Base-by-base conservation (phyloP, 2,329 filamentous ascomycete species). In the Talaromyces sp. region DNA sequence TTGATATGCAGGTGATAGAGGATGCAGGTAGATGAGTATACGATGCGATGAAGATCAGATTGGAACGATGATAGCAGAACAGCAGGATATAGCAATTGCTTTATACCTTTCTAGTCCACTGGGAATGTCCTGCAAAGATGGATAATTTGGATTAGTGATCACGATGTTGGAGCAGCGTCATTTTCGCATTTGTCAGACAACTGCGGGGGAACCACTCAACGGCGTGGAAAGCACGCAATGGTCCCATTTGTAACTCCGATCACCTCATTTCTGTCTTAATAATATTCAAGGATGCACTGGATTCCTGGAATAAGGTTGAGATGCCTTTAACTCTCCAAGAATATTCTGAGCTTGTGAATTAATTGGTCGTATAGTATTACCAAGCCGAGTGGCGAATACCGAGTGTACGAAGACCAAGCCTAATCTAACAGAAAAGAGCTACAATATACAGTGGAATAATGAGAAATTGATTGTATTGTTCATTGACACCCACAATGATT, bases 101-200 rank as follows among this genome's bases (percentile, higher is more conserved):
- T 32, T 33, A 39, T 27, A 20, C 3, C 27, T 30, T 27, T 11
- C 6, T 6, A 30, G 2, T 3, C 8, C 19, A 10, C 30, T 20
- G 9, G 22, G 17, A 5, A 17, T 11, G n/a, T 14, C 13, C 14
- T 36, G 14, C 10, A 17, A 13, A 27, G 9, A 3, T 2, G 1
- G 9, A 16, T 32, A 2, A 30, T 19, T 24, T 41, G 44, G 40
- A 58, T 57, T 57, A 57, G 55, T 58, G 55, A 58, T 37, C 53
- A 49, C n/a, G 7, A 19, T 17, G n/a, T 20, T 13, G 14, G 36
- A 35, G 27, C 20, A 45, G 39, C 43, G 43, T 53, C 49, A 51
- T 52, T 35, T 20, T 22, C 19, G 42, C 45, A 60, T 60, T 60
- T 57, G 57, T 60, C 49, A 60, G 51, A 55, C 35, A 52, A 49